These are phyloP conservation scores for Porphyrellus cyaneotinctus DNA, from an alignment of 768 basidiomycete species.

Conservation along the genomic window DNA sequence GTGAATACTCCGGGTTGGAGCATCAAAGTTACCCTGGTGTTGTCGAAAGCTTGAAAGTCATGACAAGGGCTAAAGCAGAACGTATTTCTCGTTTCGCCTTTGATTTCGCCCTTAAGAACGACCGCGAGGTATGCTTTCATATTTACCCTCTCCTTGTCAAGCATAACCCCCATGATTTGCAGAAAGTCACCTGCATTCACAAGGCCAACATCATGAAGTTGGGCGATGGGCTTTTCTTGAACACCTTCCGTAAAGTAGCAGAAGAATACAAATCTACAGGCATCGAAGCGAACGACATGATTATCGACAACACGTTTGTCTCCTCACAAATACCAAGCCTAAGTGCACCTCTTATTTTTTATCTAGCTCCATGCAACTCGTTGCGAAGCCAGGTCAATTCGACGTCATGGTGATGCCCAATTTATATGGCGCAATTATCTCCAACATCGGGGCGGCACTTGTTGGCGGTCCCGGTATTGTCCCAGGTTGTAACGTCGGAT, in stretches of 20 bases:
- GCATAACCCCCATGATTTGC: constrained; percentile 1
- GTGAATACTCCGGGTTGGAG: constrained; percentile 98
- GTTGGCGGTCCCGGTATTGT: constrained; percentile 98
- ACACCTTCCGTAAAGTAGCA: constrained; percentile 93
- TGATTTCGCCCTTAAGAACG: constrained; percentile 98
- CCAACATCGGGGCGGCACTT: constrained; percentile 97
- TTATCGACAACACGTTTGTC: constrained; percentile 93
- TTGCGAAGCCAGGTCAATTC: constrained; percentile 92
- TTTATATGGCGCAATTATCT: constrained; percentile 94
- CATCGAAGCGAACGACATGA: constrained; percentile 96
- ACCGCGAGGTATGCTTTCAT: constrained; percentile 70
- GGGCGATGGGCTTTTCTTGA: constrained; percentile 97
- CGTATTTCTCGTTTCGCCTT: constrained; percentile 97
- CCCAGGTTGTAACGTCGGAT: constrained; percentile 96
- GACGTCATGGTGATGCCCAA: constrained; percentile 99
- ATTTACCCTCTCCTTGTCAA: neutral
- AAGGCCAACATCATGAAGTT: constrained; percentile 99
- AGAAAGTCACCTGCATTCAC: constrained; percentile 99
- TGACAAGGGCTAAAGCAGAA: constrained; percentile 92
- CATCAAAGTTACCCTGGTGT: constrained; percentile 98
- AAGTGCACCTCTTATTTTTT: neutral
- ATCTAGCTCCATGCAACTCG: constrained; percentile 95
- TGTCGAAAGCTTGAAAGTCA: constrained; percentile 96
- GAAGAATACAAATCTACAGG: constrained; percentile 94
- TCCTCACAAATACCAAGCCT: neutral